Evolutionary conservation across 202 grass and related monocot genomes (phyloP).

Genomic region (Digitaria exilis): DNA sequence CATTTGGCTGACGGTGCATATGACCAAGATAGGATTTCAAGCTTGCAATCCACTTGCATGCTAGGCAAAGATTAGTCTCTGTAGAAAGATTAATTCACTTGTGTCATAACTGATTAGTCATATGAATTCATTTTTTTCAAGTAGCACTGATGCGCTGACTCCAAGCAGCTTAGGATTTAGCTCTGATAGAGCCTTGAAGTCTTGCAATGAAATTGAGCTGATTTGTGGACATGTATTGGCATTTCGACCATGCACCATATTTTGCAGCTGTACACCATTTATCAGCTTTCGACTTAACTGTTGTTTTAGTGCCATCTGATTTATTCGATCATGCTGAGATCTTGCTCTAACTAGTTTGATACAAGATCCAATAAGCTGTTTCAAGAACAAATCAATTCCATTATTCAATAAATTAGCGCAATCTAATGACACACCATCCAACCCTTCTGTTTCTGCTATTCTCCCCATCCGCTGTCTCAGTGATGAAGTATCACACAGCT

Average conservation of each 20-base stretch:
- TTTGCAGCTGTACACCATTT: slow-evolving; percentile 22
- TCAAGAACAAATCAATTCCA: slow-evolving; percentile 60
- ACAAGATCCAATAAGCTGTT: slow-evolving; percentile 53
- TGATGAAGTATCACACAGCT: slow-evolving; percentile 44
- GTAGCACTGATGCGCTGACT: slow-evolving; percentile 46
- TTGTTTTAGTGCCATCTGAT: slow-evolving; percentile 23
- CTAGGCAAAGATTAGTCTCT: neutral
- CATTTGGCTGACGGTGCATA: neutral
- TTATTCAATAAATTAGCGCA: slow-evolving; percentile 62
- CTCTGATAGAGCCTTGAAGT: slow-evolving; percentile 63
- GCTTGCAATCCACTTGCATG: neutral
- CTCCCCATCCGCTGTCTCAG: slow-evolving; percentile 49
- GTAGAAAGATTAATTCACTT: neutral
- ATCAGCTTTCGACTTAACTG: slow-evolving; percentile 11
- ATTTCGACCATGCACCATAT: slow-evolving; percentile 12
- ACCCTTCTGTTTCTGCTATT: slow-evolving; percentile 52
- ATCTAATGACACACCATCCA: slow-evolving; percentile 51
- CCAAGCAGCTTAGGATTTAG: slow-evolving; percentile 54
- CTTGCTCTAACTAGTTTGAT: slow-evolving; percentile 37
- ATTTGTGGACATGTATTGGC: slow-evolving; percentile 10
- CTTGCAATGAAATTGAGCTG: slow-evolving; percentile 36
- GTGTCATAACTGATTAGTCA: neutral
- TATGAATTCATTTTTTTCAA: slow-evolving; percentile 49
- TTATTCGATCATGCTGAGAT: slow-evolving; percentile 16
- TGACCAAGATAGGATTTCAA: neutral